These are phyloP conservation scores for Phytopythium ostracodes DNA, from an alignment of 352 stramenopile species.

Conservation along the genomic window DNA sequence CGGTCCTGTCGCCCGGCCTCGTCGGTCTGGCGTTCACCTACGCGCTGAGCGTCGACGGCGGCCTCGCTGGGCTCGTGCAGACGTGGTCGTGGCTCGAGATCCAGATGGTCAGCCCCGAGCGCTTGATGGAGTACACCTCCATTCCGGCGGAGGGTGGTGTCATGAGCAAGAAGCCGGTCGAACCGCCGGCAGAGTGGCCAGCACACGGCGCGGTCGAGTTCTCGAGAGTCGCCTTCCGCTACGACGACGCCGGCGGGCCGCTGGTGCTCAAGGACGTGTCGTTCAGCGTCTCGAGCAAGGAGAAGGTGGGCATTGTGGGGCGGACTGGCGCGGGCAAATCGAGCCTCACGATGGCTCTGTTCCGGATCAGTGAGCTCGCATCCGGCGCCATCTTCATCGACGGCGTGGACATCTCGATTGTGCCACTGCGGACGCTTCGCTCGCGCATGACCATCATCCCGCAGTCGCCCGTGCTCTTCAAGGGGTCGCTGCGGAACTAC, in stretches of 20 bases:
- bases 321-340: conserved; percentile 82
- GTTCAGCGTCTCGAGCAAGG: conserved; percentile 51
- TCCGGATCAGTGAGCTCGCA: too few relatives aligned
- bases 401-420: too few relatives aligned
- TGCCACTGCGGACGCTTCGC: too few relatives aligned
- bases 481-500: too few relatives aligned
- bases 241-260: conserved; percentile 25
- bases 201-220: conserved; percentile 63
- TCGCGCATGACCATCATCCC: conserved; percentile 88
- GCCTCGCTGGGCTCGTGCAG: conserved; percentile 63
- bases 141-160: conserved; percentile 18
- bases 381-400: too few relatives aligned
- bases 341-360: too few relatives aligned
- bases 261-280: conserved; percentile 46
- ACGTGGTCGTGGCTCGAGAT: conserved; percentile 42
- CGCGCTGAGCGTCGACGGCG: conserved; percentile 73
- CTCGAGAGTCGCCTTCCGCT: conserved; percentile 57
- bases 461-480: conserved; percentile 91
- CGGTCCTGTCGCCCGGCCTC: conserved; percentile 49
- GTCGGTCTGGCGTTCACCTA: conserved; percentile 88
- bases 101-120: conserved; percentile 55
- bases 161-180: too few relatives aligned
- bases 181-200: conserved; percentile 30
- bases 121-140: conserved; percentile 31
- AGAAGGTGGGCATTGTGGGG: conserved; percentile 88